phyloP scores from a whole-genome alignment of 2,329 filamentous ascomycete genomes.

The Colletotrichum sp. region DNA sequence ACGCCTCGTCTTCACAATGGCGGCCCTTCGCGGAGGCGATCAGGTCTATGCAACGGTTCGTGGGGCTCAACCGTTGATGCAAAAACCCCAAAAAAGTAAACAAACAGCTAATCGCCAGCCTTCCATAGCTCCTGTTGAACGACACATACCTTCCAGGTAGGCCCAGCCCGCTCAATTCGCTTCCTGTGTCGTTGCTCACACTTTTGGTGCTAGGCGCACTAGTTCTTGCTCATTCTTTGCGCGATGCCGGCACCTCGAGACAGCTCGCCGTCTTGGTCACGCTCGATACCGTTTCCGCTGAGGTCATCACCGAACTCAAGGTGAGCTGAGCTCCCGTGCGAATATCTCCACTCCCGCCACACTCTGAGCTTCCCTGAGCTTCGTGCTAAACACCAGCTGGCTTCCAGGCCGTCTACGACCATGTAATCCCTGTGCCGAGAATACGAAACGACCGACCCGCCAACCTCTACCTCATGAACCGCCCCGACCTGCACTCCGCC shows the following conservation, averaged over 20 bases:
- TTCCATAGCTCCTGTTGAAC: constrained; percentile 81
- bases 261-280: constrained; percentile 88
- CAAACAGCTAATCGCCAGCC: constrained; percentile 23
- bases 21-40: constrained; percentile 41
- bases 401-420: constrained; percentile 80
- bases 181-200: constrained; percentile 20
- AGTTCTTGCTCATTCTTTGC: constrained; percentile 91
- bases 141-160: constrained; percentile 92
- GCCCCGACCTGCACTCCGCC: constrained; percentile 85
- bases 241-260: constrained; percentile 86
- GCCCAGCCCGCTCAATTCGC: constrained; percentile 27
- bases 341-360: neutral
- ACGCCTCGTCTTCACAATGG: constrained; percentile 34
- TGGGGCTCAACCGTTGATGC: constrained; percentile 24
- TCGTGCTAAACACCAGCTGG: neutral
- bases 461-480: constrained; percentile 92
- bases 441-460: constrained; percentile 78
- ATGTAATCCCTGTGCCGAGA: constrained; percentile 82
- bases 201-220: constrained; percentile 71
- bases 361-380: neutral
- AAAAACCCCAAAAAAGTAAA: constrained; percentile 9
- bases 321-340: constrained; percentile 45
- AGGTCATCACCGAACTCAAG: constrained; percentile 80
- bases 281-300: constrained; percentile 75
- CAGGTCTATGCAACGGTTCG: constrained; percentile 64